Base-by-base conservation (phyloP, 352 stramenopile genomes). In the Globisporangium viniferum region DNA sequence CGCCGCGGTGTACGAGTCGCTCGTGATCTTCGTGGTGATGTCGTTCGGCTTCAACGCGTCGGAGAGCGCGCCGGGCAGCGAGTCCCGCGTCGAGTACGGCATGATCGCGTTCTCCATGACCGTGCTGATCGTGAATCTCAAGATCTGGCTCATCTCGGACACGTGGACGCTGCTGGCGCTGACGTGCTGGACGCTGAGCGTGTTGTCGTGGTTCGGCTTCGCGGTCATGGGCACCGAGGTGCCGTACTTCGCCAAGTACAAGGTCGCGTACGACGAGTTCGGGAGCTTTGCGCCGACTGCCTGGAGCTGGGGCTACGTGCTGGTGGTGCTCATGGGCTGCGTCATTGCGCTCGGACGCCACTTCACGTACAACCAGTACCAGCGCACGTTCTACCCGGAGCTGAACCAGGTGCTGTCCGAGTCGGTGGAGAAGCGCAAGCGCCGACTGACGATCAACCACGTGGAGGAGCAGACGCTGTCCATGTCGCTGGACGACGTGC, bases 101-200 rank as follows among this genome's bases (percentile, higher is more conserved):
- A 94, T 94, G 83, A 71, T 92, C 15, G 87, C 85, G 9, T 99
- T 98, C 74, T 96, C 92, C 14, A 84, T 96, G 58, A 86, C 97
- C 0, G 88, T 99, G 20, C 77, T 98, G 66, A 87, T 98, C 41
- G 88, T 98, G 35, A 98, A 98, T 68, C 79, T 97, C 64, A 99
- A 99, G 86, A 89, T 94, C 27, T 91, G 81, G 71, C 82, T 94
- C 66, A 90, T 94, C 71, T 81, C 84, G 1, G 84, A 91, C 61
- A 90, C 80, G 15, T 94, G 86, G 86, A 92, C 84, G n/a, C 58
- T 76, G 51, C 46, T 94, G 29, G 84, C 82, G 27, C 74, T 87
- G 15, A 68, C 71, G 0, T 82, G 85, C 36, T 93, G 82, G 79
- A 64, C 85, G 3, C 70, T 73, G 35, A 94, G 86, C 60, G 81